Conservation (phyloP, 106 monocot species). For the Dioscorea alata region DNA sequence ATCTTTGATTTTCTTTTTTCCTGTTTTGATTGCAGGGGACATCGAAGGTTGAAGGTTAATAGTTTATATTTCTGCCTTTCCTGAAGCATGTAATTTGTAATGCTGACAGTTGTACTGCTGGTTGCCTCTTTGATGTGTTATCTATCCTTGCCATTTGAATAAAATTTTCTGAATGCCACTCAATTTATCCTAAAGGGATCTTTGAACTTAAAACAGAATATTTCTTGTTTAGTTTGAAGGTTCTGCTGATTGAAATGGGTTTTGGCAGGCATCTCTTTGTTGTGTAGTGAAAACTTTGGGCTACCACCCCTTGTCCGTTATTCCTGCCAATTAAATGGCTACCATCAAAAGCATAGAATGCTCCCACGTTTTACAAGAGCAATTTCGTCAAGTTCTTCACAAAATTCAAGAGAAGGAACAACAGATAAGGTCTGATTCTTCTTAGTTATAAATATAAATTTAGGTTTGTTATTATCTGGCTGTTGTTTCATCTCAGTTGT, state of each 20-base stretch:
- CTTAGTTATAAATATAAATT: neutral
- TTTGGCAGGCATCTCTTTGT: conserved; percentile 13
- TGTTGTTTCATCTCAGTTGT: no score
- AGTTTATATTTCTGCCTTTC: neutral
- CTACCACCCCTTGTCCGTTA: conserved; percentile 9
- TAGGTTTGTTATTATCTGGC: no score
- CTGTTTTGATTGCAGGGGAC: neutral
- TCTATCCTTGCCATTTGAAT: neutral
- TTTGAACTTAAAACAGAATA: no score
- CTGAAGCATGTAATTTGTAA: neutral
- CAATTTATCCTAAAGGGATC: neutral
- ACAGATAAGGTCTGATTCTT: conserved; percentile 36
- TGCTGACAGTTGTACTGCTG: no score
- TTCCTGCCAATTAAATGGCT: conserved; percentile 3
- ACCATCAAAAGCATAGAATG: conserved; percentile 1
- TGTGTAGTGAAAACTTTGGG: conserved; percentile 4
- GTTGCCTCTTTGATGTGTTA: neutral
- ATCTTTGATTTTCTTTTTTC: neutral
- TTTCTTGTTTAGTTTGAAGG: no score
- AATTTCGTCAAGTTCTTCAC: conserved; percentile 40
- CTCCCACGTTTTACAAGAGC: conserved; percentile 29
- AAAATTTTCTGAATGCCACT: neutral
- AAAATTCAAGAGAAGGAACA: conserved; percentile 24
- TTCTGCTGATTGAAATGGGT: neutral
- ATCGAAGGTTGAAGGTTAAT: neutral